Conservation (phyloP, 2,329 filamentous ascomycete species). For the Colletotrichum australisinense region DNA sequence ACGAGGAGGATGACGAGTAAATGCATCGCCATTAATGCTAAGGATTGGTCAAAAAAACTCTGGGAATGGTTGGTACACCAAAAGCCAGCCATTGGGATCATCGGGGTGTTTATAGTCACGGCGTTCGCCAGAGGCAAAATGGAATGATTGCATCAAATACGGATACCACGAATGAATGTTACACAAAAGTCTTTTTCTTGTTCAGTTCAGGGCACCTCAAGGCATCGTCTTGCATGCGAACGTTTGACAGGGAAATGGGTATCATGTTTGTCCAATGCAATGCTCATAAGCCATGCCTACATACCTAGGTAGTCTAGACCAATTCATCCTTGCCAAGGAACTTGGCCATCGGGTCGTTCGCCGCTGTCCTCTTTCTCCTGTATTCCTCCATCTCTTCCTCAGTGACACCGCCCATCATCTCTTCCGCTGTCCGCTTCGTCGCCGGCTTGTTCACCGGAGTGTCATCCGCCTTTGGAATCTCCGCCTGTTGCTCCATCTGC, state of each 20-base stretch:
- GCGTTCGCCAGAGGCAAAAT: slow-evolving; percentile 63
- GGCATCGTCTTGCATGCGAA: slow-evolving; percentile 14
- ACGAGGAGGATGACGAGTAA: slow-evolving; percentile 87
- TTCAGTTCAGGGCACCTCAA: slow-evolving; percentile 5
- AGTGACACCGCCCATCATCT: slow-evolving; percentile 81
- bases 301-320: slow-evolving; percentile 49
- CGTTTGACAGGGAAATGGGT: slow-evolving; percentile 32
- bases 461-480: slow-evolving; percentile 43
- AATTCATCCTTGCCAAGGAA: slow-evolving; percentile 80
- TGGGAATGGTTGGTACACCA: slow-evolving; percentile 45
- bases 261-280: slow-evolving; percentile 32
- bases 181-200: slow-evolving; percentile 31
- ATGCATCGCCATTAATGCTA: slow-evolving; percentile 46
- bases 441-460: slow-evolving; percentile 43
- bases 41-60: slow-evolving; percentile 34
- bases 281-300: neutral
- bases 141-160: slow-evolving; percentile 49
- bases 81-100: slow-evolving; percentile 48
- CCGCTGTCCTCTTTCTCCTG: slow-evolving; percentile 77
- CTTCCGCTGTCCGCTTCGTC: slow-evolving; percentile 81
- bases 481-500: slow-evolving; percentile 36
- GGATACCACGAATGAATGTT: slow-evolving; percentile 37
- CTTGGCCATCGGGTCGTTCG: slow-evolving; percentile 88
- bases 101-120: slow-evolving; percentile 60
- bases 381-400: slow-evolving; percentile 91